Base-by-base conservation (phyloP, 140 eudicot genomes). In the Cichorium intybus region DNA sequence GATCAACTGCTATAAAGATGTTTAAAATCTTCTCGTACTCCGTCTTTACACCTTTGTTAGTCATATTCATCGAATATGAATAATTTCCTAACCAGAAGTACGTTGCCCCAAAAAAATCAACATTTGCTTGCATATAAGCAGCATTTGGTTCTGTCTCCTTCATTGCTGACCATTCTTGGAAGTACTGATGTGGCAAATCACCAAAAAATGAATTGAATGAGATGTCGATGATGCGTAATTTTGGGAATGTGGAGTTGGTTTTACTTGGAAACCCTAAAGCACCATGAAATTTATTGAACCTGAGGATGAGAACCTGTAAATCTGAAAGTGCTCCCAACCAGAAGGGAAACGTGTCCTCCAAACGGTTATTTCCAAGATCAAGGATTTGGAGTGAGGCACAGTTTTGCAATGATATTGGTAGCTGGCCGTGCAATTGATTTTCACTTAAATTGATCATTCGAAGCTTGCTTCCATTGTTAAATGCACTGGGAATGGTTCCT, bases 201-300 rank as follows among this genome's bases (percentile, higher is more conserved):
- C 81, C 81, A 4, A 55, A 62, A 41, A 67, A 69, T 21, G 31
- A 24, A 57, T 73, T 79, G 27, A 15, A 10, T 29, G 84, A 68
- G 22, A 73, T 21, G 71, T 79, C 80, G 46, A 81, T 26, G 41
- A 81, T 69, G 21, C 65, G 78, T 52, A 81, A 35, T n/a, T 53
- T 62, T 43, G 73, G 61, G 63, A 76, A 77, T 6, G 29, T 39
- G 46, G 17, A 39, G 52, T 6, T 16, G 17, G 1, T 43, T 31
- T 48, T 17, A 2, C 2, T 5, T 14, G 51, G 59, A 39, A 51
- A 14, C 24, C 21, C 28, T 5, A 81, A 35, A 1, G 2, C 9
- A 33, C 86, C 83, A 52, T 81, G 60, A 34, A 81, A 64, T 23
- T 77, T 72, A 77, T 75, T 80, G 43, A 65, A 75, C 7, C 60